Evolutionary conservation across 2,329 filamentous ascomycete species (phyloP), one percentile per base, ranked within the genome.

Genomic region (Diaporthe citri): DNA sequence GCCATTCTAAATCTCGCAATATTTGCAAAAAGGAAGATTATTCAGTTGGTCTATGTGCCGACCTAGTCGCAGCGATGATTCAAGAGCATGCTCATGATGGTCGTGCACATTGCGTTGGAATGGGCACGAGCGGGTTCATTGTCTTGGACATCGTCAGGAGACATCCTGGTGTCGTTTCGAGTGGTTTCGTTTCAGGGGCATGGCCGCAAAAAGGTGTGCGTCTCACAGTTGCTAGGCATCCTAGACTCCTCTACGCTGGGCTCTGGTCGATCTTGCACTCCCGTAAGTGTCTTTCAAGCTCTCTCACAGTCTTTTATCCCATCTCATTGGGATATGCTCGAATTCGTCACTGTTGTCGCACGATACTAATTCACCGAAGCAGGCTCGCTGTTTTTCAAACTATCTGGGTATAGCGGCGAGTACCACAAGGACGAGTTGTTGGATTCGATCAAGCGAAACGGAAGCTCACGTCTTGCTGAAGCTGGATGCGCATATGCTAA

Each of bases 91-190:
- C 84, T 15, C 82, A 85, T 59, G 78, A 80, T 70, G 79, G 81
- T 8, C 77, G 77, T 3, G 85, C 85, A 5, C 85, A 86, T 76
- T 59, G 86, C 41, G 83, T 85, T 43, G 85, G 85, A 4, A 59
- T 86, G 31, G 87, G 84, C 2, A 83, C 84, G 71, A 85, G 84
- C 15, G 84, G 84, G 1, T 86, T 81, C 72, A 74, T 85, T 2
- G 78, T 79, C 43, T 77, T 83, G 74, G 79, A 81, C n/a, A 76
- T 86, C 7, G 80, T 81, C 39, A 78, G 78, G 48, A 78, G 80
- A 25, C 78, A 84, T 70, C 83, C 84, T 0, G 81, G 82, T 17
- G 77, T 85, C 8, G 83, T 84, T 20, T 71, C 77, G 36, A 82
- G 81, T 64, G 80, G 82, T 25, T 84, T 84, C 57, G 78, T 82